A percentile compares a stretch with the other conserved stretches of the same genome.
Conservation (phyloP, 2,329 filamentous ascomycete genomes). For the Trichophyton mentagrophytes region DNA sequence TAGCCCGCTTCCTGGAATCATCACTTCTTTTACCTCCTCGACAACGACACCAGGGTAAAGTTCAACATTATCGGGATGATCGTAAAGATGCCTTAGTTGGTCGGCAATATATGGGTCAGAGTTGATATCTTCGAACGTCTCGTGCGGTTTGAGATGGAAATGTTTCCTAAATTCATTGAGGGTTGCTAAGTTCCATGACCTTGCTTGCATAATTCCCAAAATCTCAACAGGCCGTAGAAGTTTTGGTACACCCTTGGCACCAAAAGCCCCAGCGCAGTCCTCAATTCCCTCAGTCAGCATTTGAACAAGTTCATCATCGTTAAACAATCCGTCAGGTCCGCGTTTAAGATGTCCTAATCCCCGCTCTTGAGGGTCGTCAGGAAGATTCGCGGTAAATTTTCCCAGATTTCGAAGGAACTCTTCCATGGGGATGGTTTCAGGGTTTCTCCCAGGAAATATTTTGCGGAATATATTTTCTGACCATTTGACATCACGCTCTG, state of each 20-base stretch:
- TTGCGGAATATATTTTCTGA: constrained; percentile 48
- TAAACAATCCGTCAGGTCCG: constrained; percentile 47
- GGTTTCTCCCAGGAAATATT: constrained; percentile 12
- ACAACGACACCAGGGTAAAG: constrained; percentile 54
- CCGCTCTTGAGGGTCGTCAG: constrained; percentile 49
- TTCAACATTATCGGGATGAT: constrained; percentile 54
- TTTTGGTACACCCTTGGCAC: constrained; percentile 57
- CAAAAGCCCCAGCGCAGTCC: constrained; percentile 57
- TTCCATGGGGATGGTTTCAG: constrained; percentile 20
- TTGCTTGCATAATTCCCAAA: constrained; percentile 62
- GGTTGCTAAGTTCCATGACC: constrained; percentile 46
- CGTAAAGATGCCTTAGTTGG: constrained; percentile 47
- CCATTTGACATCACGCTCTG: constrained; percentile 58
- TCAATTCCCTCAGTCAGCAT: constrained; percentile 52
- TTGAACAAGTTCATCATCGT: constrained; percentile 56
- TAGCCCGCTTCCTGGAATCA: constrained; percentile 26
- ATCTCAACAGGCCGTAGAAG: constrained; percentile 64
- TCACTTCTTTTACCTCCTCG: constrained; percentile 26
- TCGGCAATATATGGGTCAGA: constrained; percentile 43
- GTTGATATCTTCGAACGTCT: constrained; percentile 48
- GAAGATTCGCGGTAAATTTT: constrained; percentile 44
- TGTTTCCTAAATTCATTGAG: constrained; percentile 48
- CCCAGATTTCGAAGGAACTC: constrained; percentile 37
- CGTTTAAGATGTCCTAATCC: constrained; percentile 50
- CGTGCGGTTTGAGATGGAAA: constrained; percentile 47